Base-by-base conservation (phyloP, 2,329 filamentous ascomycete genomes). In the Macrophomina phaseolina region DNA sequence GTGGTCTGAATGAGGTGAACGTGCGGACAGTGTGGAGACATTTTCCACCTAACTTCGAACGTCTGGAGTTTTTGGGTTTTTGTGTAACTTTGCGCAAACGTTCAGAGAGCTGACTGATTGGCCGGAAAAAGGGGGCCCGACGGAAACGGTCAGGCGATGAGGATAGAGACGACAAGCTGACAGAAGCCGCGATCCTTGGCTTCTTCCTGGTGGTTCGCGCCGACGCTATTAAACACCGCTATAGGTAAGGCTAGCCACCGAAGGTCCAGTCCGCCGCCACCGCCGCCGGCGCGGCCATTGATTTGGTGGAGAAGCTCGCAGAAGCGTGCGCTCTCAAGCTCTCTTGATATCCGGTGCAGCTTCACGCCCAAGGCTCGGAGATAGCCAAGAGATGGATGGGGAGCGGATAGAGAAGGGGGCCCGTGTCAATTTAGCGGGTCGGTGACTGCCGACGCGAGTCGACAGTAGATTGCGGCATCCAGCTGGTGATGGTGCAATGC, bases 21-120 rank as follows among this genome's bases (percentile, higher is more conserved):
- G 18, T 28, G 60, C 60, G 23, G 32, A 30, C 42, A 65, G 51
- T 12, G 49, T 48, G 23, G 53, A 49, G 63, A 36, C 42, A 18
- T 42, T 14, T 36, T n/a, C 28, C 3, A 5, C 8, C 28, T 34
- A 65, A 66, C 53, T 28, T 66, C 48, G 55, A 52, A 66, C 64
- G 55, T 66, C 64, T 60, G 46, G 16, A 46, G 48, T 40, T 60
- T 60, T 66, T 66, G 46, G 53, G 55, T 58, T 66, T 65, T 66
- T 61, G 64, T 61, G 64, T 61, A 66, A 66, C 64, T 61, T 36
- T 48, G 46, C 64, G 60, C 46, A 30, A 66, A 23, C 52, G 34
- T 28, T 18, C 32, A 46, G 4, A 8, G 16, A n/a, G 40, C 7
- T 45, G 45, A 9, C 30, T 61, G 55, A 61, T 61, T 42, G 53